Base-by-base conservation (phyloP, 139 green algal species). In the Closterium sp. region DNA sequence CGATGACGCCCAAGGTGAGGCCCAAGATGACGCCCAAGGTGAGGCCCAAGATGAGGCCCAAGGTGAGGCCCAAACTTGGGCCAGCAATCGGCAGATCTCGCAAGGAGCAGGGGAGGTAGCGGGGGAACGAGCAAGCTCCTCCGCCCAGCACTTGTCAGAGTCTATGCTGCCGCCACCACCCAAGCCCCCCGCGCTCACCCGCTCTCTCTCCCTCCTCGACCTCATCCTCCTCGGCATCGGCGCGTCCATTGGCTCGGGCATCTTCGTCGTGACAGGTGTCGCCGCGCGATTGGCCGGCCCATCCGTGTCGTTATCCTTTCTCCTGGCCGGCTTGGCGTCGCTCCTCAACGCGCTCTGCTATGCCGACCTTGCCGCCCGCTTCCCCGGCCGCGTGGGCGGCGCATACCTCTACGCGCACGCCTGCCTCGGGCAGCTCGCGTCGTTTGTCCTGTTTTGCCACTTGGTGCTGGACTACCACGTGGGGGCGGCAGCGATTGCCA, bases 191-290 rank as follows among this genome's bases (percentile, higher is more conserved):
- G 55, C 55, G 33, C 90, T 93, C 34, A 36, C 16, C n/a, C 87
- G 87, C 12, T 85, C 32, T n/a, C 91, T 94, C 32, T 90, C 89
- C 31, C 87, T 43, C 16, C 19, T 28, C 16, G 92, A 94, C 84
- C 36, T 94, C 0, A 31, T 94, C 10, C 85, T 93, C 0, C 92
- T 98, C 3, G 97, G 97, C 69, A 95, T 98, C 5, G 97, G 97
- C 3, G 95, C 92, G 35, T 97, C 97, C 87, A 94, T 99, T 19
- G 97, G 97, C 4, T 97, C 97, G 5, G 97, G 97, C 32, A 96
- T 98, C 3, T 98, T 98, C 89, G 97, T 99, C 33, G 89, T 98
- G 10, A 98, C 96, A 1, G 97, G 97, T 21, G 96, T 97, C 23
- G 97, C 95, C 0, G 91, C 91, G 28, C 28, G 83, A 16, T n/a